Evolutionary conservation across 2,329 filamentous ascomycete species (phyloP), one percentile per base, ranked within the genome.

Genomic region (Apiospora arundinis): DNA sequence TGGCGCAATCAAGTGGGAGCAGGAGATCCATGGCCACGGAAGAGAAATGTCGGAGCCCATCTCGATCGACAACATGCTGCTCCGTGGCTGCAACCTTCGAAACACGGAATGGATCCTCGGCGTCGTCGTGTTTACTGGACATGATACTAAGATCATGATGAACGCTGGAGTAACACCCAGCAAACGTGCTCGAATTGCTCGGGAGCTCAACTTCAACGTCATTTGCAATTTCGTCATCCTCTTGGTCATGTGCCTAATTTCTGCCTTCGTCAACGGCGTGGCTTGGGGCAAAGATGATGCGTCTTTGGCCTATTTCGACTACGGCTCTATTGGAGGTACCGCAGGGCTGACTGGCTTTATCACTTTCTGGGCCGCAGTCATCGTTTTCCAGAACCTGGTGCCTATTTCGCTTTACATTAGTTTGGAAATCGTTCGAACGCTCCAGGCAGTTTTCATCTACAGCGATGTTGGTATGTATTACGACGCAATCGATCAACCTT

Each of bases 71-170:
- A 99, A 99, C 79, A 83, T 98, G 74, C 89, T 99, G 42, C 90
- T 99, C 63, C 93, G 96, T 85, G 96, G 96, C 70, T 97, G 95
- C 83, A 97, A 95, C 76, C 83, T 99, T 67, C 91, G 95, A 75
- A 99, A 98, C 81, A 99, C 96, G 0, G 95, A 98, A 79, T 99
- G 96, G 96, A 88, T 95, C 70, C 88, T 99, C 7, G 96, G 95
- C 69, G 89, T 99, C 3, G 95, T 98, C 68, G 86, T 97, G 23
- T 99, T 97, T 83, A 98, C 96, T 18, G 96, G 96, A 45, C 91
- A 95, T 78, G 95, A 99, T 81, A 97, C 95, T 45, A 99, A 98
- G 84, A 98, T 98, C 81, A 99, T 99, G 96, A 93, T 98, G 85
- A 99, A 99, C 80, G 93, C 96, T 40, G 96, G 96, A 72, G 92